Evolutionary conservation across 2,329 filamentous ascomycete genomes (phyloP).

Genomic region (Diaporthe helianthi): DNA sequence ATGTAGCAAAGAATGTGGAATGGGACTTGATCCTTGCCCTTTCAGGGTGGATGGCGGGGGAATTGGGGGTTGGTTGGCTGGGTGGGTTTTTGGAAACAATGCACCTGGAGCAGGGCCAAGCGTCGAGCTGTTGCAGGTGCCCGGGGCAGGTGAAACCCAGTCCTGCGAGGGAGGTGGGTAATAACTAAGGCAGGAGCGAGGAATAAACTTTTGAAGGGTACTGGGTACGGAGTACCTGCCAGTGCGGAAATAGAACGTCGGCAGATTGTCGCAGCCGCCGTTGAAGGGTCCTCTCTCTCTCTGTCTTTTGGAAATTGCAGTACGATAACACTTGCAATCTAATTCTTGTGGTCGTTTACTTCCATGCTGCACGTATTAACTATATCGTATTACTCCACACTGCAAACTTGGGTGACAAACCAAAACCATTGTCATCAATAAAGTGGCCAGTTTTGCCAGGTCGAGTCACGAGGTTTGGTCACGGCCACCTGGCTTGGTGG

Average conservation of each 20-base stretch:
- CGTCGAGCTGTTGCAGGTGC: constrained; percentile 17
- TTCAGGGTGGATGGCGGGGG: constrained; percentile 15
- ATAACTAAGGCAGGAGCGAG: constrained; percentile 10
- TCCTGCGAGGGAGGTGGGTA: background rate
- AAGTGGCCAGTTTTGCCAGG: constrained; percentile 22
- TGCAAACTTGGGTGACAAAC: background rate
- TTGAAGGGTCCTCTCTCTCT: too few species aligned
- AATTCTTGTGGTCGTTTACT: background rate
- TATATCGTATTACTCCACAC: constrained; percentile 2
- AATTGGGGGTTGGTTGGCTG: constrained; percentile 5
- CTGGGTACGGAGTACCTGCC: background rate
- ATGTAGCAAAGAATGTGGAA: constrained; percentile 6
- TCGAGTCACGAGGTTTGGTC: constrained; percentile 14
- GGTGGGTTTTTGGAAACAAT: background rate
- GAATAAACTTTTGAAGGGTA: constrained; percentile 13
- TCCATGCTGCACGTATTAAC: background rate
- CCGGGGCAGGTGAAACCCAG: constrained; percentile 22
- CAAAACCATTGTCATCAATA: background rate
- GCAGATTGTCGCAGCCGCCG: background rate
- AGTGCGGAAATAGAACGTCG: constrained; percentile 4
- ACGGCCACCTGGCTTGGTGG: constrained; percentile 12
- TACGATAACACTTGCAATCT: too few species aligned
- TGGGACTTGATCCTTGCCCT: background rate
- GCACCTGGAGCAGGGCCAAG: constrained; percentile 15
- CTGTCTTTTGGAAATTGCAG: too few species aligned